Conservation (phyloP, 2,329 filamentous ascomycete genomes). For the Chrysoporthe puriensis region DNA sequence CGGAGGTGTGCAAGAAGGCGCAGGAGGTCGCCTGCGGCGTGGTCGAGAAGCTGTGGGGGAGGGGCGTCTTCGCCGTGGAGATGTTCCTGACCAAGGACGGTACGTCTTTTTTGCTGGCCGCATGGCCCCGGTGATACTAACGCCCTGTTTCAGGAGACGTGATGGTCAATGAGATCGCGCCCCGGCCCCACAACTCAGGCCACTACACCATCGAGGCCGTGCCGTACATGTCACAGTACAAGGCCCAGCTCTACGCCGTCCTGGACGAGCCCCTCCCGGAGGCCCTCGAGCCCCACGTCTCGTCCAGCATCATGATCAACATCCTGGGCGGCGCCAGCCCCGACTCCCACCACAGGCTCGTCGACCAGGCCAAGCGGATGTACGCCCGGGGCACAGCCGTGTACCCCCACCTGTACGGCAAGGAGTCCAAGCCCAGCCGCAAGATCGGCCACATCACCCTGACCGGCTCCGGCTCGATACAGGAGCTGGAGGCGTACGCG, state of each 20-base stretch:
- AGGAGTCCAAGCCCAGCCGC: conserved; percentile 81
- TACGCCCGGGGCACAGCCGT: conserved; percentile 52
- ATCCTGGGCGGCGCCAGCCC: conserved; percentile 71
- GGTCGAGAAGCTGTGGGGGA: conserved; percentile 78
- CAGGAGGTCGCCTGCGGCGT: conserved; percentile 79
- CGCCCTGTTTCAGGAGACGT: conserved; percentile 52
- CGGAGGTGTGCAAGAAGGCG: conserved; percentile 64
- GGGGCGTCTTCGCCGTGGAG: conserved; percentile 95
- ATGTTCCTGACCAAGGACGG: conserved; percentile 84
- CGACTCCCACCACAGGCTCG: conserved; percentile 62
- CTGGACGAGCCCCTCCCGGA: conserved; percentile 63
- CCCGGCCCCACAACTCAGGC: conserved; percentile 84
- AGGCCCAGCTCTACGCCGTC: conserved; percentile 85
- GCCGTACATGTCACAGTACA: conserved; percentile 84
- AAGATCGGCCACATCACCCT: conserved; percentile 97
- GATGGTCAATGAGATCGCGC: conserved; percentile 85
- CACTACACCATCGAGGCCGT: conserved; percentile 96
- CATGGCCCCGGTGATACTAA: conserved; percentile 13
- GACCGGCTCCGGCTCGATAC: conserved; percentile 67
- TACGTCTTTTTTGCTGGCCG: conserved; percentile 36
- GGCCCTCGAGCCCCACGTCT: conserved; percentile 61
- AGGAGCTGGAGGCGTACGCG: conserved; percentile 62
- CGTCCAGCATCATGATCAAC: conserved; percentile 76
- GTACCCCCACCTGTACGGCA: conserved; percentile 87
- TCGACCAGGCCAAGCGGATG: conserved; percentile 49